These are phyloP conservation scores for Vigna nakashimae DNA, from an alignment of 306 rosid genomes.

Conservation along the genomic window DNA sequence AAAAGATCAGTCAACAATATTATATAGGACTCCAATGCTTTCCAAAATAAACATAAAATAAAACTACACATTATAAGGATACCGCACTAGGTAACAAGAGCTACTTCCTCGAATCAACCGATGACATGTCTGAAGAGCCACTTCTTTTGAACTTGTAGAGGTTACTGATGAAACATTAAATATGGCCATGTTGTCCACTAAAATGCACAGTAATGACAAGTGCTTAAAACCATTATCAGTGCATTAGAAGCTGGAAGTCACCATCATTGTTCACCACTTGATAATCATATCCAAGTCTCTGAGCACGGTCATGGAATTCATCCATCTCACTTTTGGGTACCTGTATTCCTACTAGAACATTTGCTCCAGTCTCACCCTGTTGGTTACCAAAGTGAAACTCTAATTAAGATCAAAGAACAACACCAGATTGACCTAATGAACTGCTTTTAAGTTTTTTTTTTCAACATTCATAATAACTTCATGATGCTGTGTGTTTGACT, in stretches of 20 bases:
- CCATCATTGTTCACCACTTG: constrained; percentile 64
- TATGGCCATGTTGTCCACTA: background rate
- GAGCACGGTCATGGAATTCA: constrained; percentile 64
- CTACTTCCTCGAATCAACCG: constrained; percentile 30
- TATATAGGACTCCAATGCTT: background rate
- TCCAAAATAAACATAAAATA: background rate
- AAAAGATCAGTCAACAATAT: background rate
- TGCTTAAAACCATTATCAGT: constrained; percentile 41
- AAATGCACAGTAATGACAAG: constrained; percentile 3
- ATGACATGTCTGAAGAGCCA: background rate
- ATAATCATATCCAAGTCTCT: constrained; percentile 72
- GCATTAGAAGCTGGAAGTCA: constrained; percentile 79
- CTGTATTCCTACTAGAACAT: constrained; percentile 89
- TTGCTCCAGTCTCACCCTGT: constrained; percentile 93
- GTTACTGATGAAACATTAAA: constrained; percentile 9
- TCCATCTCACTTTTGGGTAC: constrained; percentile 62
- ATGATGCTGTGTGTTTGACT: constrained; percentile 29
- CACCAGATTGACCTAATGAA: background rate
- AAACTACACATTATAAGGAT: background rate
- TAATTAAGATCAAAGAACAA: background rate
- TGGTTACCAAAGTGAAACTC: background rate
- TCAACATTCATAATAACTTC: background rate
- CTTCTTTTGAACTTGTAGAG: background rate
- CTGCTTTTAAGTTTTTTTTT: background rate
- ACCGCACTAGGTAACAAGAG: background rate